A percentile compares a stretch with the other conserved stretches of the same genome.
These are phyloP conservation scores for Abrus pulchellus DNA, from an alignment of 306 rosid genomes.

Conservation along the genomic window DNA sequence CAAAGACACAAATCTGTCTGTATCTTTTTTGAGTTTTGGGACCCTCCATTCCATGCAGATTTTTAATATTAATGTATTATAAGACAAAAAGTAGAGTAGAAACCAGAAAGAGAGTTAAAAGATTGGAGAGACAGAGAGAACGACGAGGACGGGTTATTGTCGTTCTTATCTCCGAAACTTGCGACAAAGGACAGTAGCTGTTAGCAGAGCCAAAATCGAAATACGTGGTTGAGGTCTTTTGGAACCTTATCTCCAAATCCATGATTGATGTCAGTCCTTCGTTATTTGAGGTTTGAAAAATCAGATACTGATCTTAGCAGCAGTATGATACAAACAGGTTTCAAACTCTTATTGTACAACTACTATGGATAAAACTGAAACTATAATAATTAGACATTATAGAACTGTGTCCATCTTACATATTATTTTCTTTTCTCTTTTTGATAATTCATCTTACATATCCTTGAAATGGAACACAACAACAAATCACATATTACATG, in stretches of 20 bases:
- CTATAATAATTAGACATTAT: constrained; percentile 19
- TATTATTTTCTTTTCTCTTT: constrained; percentile 31
- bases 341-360: constrained; percentile 25
- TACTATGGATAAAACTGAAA: constrained; percentile 5
- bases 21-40: constrained; percentile 40
- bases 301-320: not conserved
- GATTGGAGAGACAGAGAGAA: not conserved
- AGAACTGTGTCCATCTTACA: constrained; percentile 47
- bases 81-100: constrained; percentile 39
- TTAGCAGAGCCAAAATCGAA: constrained; percentile 38
- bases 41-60: constrained; percentile 13
- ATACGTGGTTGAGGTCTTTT: constrained; percentile 44
- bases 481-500: constrained; percentile 60
- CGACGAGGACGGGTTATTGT: not conserved
- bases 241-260: constrained; percentile 44
- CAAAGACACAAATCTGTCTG: constrained; percentile 25
- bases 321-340: constrained; percentile 10
- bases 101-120: not conserved
- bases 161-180: constrained; percentile 50
- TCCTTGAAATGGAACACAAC: constrained; percentile 56
- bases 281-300: constrained; percentile 2
- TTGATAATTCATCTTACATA: constrained; percentile 46
- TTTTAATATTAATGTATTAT: constrained; percentile 23
- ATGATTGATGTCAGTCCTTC: constrained; percentile 36
- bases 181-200: constrained; percentile 31